A percentile compares a stretch with the other conserved stretches of the same genome.
phyloP scores from a whole-genome alignment of 2,329 filamentous ascomycete genomes.

The Pestalotiopsis fici region DNA sequence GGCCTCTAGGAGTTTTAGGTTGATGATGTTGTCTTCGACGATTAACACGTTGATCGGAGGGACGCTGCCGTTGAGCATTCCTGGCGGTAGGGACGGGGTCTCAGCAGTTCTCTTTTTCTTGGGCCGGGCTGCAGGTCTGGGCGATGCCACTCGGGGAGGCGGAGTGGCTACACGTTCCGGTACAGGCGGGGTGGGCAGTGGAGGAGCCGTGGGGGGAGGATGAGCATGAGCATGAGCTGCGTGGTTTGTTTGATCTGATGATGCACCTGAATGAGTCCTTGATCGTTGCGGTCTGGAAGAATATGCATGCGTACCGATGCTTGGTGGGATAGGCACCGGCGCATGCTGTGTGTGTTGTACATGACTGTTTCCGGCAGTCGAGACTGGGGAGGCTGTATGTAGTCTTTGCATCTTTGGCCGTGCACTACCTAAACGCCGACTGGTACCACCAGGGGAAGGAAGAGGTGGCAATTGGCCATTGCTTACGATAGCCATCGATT shows the following conservation, averaged over 20 bases:
- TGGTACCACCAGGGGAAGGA: conserved; percentile 76
- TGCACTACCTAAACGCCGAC: conserved; percentile 32
- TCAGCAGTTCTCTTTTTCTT: conserved; percentile 56
- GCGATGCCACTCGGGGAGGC: conserved; percentile 49
- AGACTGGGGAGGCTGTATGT: conserved; percentile 74
- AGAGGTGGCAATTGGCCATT: conserved; percentile 80
- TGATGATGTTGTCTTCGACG: conserved; percentile 98
- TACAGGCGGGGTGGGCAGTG: conserved; percentile 49
- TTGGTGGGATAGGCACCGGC: conserved; percentile 26
- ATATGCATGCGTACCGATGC: conserved; percentile 39
- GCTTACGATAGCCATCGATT: conserved; percentile 78
- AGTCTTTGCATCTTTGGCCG: conserved; percentile 62
- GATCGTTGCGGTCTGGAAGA: conserved; percentile 46
- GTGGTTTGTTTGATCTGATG: conserved; percentile 51
- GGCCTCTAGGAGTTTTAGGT: conserved; percentile 86
- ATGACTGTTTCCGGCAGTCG: conserved; percentile 53
- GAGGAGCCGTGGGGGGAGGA: conserved; percentile 44
- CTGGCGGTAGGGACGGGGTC: conserved; percentile 54
- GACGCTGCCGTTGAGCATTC: conserved; percentile 76
- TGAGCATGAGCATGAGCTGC: conserved; percentile 20
- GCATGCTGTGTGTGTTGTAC: conserved; percentile 36
- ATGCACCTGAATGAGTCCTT: conserved; percentile 58
- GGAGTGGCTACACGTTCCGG: conserved; percentile 60
- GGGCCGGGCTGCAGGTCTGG: conserved; percentile 43
- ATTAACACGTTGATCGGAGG: conserved; percentile 97